Base-by-base conservation (phyloP, 139 green algal genomes). In the Edaphochlamys debaryana region DNA sequence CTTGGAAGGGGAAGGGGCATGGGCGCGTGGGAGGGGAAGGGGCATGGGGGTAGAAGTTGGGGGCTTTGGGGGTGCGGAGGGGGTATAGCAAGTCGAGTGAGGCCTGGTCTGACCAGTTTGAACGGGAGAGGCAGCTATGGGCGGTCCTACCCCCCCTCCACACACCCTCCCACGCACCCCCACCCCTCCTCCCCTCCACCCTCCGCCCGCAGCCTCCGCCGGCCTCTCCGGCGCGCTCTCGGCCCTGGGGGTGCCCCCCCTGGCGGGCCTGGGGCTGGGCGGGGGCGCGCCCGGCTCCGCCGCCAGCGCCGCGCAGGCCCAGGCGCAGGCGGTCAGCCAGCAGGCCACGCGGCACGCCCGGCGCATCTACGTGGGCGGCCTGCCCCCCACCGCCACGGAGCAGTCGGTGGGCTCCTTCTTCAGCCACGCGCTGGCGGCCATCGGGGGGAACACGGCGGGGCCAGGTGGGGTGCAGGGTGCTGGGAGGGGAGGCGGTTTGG, bases 321-420 rank as follows among this genome's bases (percentile, higher is more conserved):
- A 25, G 20, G 6, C 30, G 15, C 34, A 4, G 15, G 78, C 78
- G 2, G 78, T 84, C 11, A 77, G 66, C 64, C 78, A 84, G 66
- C 78, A 84, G 67, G 95, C 93, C 6, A 99, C 96, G 9, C 91
- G 95, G 29, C 95, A 98, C 86, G 97, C 97, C 0, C 88, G 97
- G 25, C 90, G 98, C 20, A 92, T 99, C 64, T 99, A 99, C 87
- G 95, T 99, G 17, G 98, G 98, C 4, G 97, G 97, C 45, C 87
- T 99, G 64, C 97, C 97, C 0, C 94, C 95, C 36, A 94, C 90
- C 17, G 94, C 93, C 32, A 96, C 91, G 56, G 98, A 99, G 82
- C 81, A 96, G 45, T 94, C 87, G 58, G 93, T 99, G 42, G 89
- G 94, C 41, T 93, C 80, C 41, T 99, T 99, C 88, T 98, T 99